Evolutionary conservation across 495 filamentous ascomycete species (phyloP).

Genomic region (Penicillium maclennaniae): DNA sequence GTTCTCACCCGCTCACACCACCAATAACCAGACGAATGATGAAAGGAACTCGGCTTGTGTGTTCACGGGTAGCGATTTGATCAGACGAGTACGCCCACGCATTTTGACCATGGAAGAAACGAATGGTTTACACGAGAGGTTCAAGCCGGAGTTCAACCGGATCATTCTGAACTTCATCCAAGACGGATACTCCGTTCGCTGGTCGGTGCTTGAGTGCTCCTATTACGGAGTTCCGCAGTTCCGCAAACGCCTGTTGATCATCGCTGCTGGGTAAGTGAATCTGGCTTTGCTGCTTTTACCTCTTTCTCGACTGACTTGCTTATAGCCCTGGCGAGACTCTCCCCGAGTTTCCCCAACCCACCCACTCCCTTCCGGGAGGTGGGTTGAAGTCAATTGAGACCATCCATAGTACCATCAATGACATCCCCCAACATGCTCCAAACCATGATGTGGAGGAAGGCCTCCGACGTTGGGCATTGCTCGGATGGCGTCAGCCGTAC

Average conservation of each 20-base stretch:
- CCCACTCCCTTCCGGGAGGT: constrained; percentile 45
- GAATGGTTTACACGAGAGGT: constrained; percentile 53
- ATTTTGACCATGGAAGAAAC: constrained; percentile 86
- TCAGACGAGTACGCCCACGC: constrained; percentile 60
- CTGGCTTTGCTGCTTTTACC: not conserved
- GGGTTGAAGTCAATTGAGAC: constrained; percentile 34
- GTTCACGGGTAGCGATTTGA: constrained; percentile 57
- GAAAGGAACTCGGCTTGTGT: constrained; percentile 70
- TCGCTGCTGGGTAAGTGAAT: constrained; percentile 66
- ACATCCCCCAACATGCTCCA: constrained; percentile 36
- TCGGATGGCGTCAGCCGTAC: constrained; percentile 22
- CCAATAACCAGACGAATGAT: constrained; percentile 54
- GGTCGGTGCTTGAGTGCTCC: constrained; percentile 48
- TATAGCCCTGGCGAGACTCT: constrained; percentile 69
- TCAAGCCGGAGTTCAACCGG: constrained; percentile 51
- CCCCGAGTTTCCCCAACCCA: constrained; percentile 63
- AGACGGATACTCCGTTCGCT: constrained; percentile 66
- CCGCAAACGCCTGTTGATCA: constrained; percentile 65
- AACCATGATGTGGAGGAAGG: constrained; percentile 45
- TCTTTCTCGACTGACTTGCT: constrained; percentile 6
- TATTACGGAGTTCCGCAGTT: constrained; percentile 61
- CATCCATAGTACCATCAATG: constrained; percentile 45
- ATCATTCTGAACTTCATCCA: constrained; percentile 63
- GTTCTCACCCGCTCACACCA: constrained; percentile 75
- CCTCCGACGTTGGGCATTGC: constrained; percentile 12